These are phyloP conservation scores for Miamiensis avidus DNA, from an alignment of 169 alveolate genomes.

Conservation along the genomic window DNA sequence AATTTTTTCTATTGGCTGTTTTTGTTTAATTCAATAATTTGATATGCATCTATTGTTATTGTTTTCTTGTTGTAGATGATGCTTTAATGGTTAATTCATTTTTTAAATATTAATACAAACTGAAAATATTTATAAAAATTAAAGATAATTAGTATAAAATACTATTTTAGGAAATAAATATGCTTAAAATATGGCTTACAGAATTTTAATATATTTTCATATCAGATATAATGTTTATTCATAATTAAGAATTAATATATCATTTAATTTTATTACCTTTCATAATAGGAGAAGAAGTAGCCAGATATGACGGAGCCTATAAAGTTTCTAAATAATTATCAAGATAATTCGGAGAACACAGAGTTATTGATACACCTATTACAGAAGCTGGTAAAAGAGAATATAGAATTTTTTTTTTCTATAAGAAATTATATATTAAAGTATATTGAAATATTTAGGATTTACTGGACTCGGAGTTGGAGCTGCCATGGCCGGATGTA, in stretches of 20 bases:
- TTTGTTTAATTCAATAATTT: background rate
- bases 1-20: constrained; percentile 29
- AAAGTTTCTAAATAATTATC: constrained; percentile 91
- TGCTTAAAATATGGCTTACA: too few relatives aligned
- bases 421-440: constrained; percentile 70
- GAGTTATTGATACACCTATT: constrained; percentile 93
- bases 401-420: too few relatives aligned
- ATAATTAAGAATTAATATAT: too few relatives aligned
- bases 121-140: background rate
- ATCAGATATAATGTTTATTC: too few relatives aligned
- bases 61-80: background rate
- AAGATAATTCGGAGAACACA: constrained; percentile 78
- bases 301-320: constrained; percentile 92
- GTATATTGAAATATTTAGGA: constrained; percentile 31
- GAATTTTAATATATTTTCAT: too few relatives aligned
- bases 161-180: too few relatives aligned
- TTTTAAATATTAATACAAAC: background rate
- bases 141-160: background rate
- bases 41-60: background rate
- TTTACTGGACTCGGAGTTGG: constrained; percentile 77
- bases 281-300: constrained; percentile 91
- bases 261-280: too few relatives aligned
- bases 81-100: background rate
- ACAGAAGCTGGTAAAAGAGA: constrained; percentile 89
- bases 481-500: constrained; percentile 78